phyloP scores from a whole-genome alignment of 2,329 filamentous ascomycete species.

The Diaporthe velutina region DNA sequence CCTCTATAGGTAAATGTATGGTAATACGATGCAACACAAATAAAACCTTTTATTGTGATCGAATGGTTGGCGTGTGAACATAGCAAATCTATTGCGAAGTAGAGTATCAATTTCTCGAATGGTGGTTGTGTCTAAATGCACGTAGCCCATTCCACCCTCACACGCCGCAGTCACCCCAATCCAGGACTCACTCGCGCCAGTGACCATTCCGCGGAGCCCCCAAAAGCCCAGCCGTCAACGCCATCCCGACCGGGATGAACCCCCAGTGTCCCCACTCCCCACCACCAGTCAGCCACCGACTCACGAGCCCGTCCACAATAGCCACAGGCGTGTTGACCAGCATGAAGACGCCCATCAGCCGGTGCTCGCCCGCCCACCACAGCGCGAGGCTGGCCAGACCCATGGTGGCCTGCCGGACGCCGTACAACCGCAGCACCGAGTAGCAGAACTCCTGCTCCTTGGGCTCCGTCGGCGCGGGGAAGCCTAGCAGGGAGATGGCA shows the following conservation, averaged over 20 bases:
- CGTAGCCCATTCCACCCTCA: background rate
- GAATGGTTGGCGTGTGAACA: no score
- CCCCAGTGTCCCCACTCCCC: conserved; percentile 25
- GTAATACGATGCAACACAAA: no score
- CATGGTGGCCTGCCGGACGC: background rate
- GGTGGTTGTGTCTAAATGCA: no score
- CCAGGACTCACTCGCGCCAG: background rate
- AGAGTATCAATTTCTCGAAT: no score
- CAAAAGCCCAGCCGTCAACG: background rate
- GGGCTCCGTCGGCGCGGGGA: background rate
- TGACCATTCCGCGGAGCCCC: background rate
- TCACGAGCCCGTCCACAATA: background rate
- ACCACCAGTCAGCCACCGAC: background rate
- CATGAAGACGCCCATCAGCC: conserved; percentile 16
- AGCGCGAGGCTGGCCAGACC: background rate
- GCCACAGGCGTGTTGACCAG: background rate
- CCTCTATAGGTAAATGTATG: no score
- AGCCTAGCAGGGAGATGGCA: background rate
- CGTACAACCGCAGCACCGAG: background rate
- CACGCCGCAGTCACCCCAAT: background rate
- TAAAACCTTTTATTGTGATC: no score
- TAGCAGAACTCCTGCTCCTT: background rate
- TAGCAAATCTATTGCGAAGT: no score
- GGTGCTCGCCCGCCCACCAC: conserved; percentile 11
- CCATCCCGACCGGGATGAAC: background rate